Conservation (phyloP, 495 filamentous ascomycete genomes). For the Penicillium arizonense region DNA sequence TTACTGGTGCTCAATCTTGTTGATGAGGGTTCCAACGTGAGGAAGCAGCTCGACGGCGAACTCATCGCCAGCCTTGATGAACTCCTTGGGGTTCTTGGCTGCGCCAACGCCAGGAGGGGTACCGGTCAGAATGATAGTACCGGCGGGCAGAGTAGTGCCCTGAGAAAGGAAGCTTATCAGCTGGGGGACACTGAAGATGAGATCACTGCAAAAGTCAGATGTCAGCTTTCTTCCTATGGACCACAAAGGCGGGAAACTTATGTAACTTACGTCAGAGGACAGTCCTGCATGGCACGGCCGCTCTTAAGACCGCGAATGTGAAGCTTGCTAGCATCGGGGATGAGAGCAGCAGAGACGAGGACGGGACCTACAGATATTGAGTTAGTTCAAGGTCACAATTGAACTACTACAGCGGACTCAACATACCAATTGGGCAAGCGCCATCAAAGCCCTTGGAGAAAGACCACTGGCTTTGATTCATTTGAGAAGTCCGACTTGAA, state of each 20-base stretch:
- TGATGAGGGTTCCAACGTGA: conserved; percentile 40
- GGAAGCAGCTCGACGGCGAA: conserved; percentile 56
- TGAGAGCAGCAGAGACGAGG: conserved; percentile 50
- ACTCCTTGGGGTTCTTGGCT: conserved; percentile 55
- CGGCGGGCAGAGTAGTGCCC: conserved; percentile 75
- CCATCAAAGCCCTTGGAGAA: conserved; percentile 84
- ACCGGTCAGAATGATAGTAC: conserved; percentile 82
- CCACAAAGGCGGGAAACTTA: background rate
- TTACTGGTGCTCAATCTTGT: conserved; percentile 36
- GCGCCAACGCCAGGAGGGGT: conserved; percentile 58
- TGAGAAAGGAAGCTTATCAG: conserved; percentile 73
- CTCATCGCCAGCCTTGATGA: conserved; percentile 57
- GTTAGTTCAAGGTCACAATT: background rate
- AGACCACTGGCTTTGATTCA: conserved; percentile 77
- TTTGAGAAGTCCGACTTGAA: conserved; percentile 75
- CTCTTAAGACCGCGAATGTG: conserved; percentile 67
- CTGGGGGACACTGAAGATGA: conserved; percentile 75
- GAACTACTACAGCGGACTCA: background rate
- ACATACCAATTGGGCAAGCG: conserved; percentile 68
- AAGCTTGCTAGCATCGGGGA: conserved; percentile 64
- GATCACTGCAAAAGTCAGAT: conserved; percentile 46
- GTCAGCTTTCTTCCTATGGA: background rate
- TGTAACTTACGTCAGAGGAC: conserved; percentile 44
- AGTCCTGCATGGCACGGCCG: conserved; percentile 67
- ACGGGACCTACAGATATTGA: conserved; percentile 39